Evolutionary conservation across 352 stramenopile genomes (phyloP), one percentile per base, ranked within the genome.

Genomic region (Globisporangium middletonii): DNA sequence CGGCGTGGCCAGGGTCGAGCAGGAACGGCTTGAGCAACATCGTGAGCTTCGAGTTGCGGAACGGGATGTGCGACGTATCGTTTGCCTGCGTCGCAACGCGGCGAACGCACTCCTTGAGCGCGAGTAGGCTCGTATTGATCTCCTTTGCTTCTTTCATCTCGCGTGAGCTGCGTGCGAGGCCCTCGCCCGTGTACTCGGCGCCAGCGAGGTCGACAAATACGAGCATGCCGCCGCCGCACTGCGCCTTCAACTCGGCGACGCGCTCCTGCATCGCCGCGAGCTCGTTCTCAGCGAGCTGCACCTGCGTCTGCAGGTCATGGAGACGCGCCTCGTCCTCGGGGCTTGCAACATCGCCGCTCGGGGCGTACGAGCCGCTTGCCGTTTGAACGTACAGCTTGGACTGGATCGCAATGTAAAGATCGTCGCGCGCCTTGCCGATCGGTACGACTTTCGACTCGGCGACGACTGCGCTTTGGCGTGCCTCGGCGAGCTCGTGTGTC

Each of bases 31-130:
- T 72, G 16, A 82, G 61, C 23, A 83, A 53, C 68, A 79, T 79
- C 19, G 86, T 95, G 26, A 95, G 74, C 65, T 95, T 95, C 12
- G 81, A 88, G 54, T 95, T 93, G 13, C 86, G 72, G 55, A 86
- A 95, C 49, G 83, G 84, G 3, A 95, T 73, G 62, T 93, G 82
- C 27, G 35, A 70, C 77, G n/a, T 77, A 60, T 42, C 37, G 37
- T 15, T 9, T 42, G 55, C 79, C 79, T 1, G 70, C 73, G 45
- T 79, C 77, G 38, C 72, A 57, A 54, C 64, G 78, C 15, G 69
- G 42, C 72, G 70, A 37, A 79, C 73, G 28, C 73, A 83, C 44
- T 79, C 73, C 27, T 83, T 83, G n/a, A 83, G 63, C 6, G 73
- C 70, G 1, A 83, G 58, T 8, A 83, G 55, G 58, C 73, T 83